Conservation (phyloP, 805 yeast genomes). For the Pichia thaimueangensis region DNA sequence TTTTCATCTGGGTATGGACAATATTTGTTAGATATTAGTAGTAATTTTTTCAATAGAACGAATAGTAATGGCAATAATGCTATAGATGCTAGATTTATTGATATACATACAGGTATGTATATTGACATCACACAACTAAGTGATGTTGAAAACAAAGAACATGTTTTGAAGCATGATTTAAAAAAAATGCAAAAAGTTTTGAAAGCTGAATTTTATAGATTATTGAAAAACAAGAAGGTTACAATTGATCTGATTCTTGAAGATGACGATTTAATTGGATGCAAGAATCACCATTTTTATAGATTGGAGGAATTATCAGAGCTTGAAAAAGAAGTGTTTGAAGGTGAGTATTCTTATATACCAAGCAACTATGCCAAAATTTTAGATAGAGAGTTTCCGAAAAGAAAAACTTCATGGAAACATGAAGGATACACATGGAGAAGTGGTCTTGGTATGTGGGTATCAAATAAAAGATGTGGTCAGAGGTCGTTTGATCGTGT, state of each 20-base stretch:
- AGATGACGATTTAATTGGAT: slow-evolving; percentile 26
- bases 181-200: slow-evolving; percentile 3
- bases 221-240: slow-evolving; percentile 13
- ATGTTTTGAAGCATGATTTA: background rate
- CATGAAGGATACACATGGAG: slow-evolving; percentile 22
- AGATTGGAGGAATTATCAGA: slow-evolving; percentile 44
- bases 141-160: slow-evolving; percentile 4
- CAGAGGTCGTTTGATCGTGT: slow-evolving; percentile 13
- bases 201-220: slow-evolving; percentile 13
- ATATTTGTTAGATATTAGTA: slow-evolving; percentile 29
- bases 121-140: slow-evolving; percentile 38
- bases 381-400: slow-evolving; percentile 34
- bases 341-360: slow-evolving; percentile 45
- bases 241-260: slow-evolving; percentile 6
- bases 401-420: slow-evolving; percentile 16
- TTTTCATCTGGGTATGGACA: slow-evolving; percentile 28
- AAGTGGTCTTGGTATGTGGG: slow-evolving; percentile 20
- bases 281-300: slow-evolving; percentile 54
- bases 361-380: slow-evolving; percentile 34
- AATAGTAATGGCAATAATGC: slow-evolving; percentile 42
- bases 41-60: slow-evolving; percentile 28
- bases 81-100: slow-evolving; percentile 50
- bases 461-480: slow-evolving; percentile 19
- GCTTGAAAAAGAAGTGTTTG: slow-evolving; percentile 44
- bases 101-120: slow-evolving; percentile 40